Evolutionary conservation across 2,329 filamentous ascomycete genomes (phyloP).

Genomic region (Stachybotrys chlorohalonatus): DNA sequence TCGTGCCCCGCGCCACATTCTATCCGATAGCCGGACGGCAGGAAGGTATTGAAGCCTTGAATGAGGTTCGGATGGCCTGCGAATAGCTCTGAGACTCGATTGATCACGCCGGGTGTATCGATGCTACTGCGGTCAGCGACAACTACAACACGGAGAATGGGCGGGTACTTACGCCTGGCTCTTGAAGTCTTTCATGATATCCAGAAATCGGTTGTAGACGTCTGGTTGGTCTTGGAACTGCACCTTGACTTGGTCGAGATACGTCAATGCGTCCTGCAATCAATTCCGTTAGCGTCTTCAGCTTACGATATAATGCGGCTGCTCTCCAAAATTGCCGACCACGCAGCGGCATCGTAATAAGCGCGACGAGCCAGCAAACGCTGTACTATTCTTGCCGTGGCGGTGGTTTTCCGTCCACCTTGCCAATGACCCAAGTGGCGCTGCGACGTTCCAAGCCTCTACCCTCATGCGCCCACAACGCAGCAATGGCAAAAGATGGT

Average conservation of each 20-base stretch:
- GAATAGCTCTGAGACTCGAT: conserved; percentile 90
- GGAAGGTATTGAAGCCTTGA: conserved; percentile 96
- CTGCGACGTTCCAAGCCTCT: neutral
- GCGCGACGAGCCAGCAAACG: no score
- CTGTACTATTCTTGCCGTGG: no score
- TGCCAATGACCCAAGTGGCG: neutral
- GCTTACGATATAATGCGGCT: no score
- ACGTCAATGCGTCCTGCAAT: conserved; percentile 67
- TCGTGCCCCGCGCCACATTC: conserved; percentile 92
- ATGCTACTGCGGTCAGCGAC: conserved; percentile 48
- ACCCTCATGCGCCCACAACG: no score
- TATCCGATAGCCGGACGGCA: conserved; percentile 91
- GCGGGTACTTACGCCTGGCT: conserved; percentile 68
- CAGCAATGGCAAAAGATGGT: neutral
- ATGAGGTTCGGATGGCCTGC: conserved; percentile 92
- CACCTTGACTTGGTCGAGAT: conserved; percentile 96
- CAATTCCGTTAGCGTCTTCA: conserved; percentile 1
- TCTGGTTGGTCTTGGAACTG: conserved; percentile 95
- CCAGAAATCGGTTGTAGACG: conserved; percentile 92
- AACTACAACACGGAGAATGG: neutral
- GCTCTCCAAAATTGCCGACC: no score
- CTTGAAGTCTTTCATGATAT: conserved; percentile 99
- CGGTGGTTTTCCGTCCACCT: no score
- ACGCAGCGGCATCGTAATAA: no score
- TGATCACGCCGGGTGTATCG: conserved; percentile 95